Evolutionary conservation across 805 yeast genomes (phyloP).

Genomic region (Suhomyces vadensis): DNA sequence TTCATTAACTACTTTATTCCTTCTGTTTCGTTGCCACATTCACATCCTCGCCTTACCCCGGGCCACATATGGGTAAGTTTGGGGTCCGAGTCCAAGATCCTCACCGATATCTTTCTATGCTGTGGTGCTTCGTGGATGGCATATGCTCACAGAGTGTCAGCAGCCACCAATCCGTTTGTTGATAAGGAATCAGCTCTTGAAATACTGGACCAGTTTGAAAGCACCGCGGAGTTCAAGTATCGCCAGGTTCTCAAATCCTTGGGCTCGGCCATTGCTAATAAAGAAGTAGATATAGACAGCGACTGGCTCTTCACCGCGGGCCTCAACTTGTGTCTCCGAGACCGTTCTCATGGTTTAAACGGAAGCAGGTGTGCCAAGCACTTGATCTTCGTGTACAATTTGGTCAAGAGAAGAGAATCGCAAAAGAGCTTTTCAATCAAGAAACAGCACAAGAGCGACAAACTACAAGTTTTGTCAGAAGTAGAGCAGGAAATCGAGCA

Average conservation of each 20-base stretch:
- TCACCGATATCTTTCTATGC: constrained; percentile 42
- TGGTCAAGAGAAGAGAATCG: constrained; percentile 24
- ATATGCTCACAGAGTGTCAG: not conserved
- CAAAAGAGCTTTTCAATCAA: not conserved
- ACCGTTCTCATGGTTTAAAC: constrained; percentile 29
- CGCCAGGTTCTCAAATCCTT: constrained; percentile 9
- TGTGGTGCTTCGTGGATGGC: constrained; percentile 16
- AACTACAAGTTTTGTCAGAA: not conserved
- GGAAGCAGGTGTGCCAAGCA: constrained; percentile 30
- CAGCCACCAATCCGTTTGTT: not conserved
- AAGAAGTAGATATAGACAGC: constrained; percentile 29
- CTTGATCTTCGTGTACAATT: constrained; percentile 35
- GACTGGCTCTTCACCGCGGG: constrained; percentile 44
- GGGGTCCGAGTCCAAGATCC: constrained; percentile 55
- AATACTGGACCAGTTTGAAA: constrained; percentile 16
- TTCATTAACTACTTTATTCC: constrained; percentile 16
- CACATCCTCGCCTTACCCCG: constrained; percentile 18
- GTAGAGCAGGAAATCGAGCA: constrained; percentile 10
- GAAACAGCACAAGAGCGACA: not conserved
- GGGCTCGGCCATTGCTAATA: constrained; percentile 18
- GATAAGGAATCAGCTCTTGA: constrained; percentile 23
- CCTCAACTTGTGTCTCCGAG: constrained; percentile 40
- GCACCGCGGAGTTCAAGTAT: constrained; percentile 12
- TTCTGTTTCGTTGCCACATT: constrained; percentile 16
- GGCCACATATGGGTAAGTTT: constrained; percentile 44